A percentile compares a stretch with the other conserved stretches of the same genome.
Evolutionary conservation across 2,329 filamentous ascomycete species (phyloP).

Genomic region (Kalmusia sp.): DNA sequence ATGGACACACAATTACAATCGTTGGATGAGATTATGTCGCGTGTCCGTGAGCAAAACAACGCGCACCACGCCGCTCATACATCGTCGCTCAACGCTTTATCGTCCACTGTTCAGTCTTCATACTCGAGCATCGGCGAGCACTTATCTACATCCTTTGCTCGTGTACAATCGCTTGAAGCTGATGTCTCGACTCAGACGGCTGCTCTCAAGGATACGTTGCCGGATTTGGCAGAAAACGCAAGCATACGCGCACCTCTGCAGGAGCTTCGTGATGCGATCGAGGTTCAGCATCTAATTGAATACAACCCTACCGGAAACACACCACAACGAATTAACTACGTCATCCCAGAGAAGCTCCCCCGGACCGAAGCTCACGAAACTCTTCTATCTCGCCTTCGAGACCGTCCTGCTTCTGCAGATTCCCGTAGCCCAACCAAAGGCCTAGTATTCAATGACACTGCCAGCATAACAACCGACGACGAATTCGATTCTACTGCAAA

Average conservation of each 20-base stretch:
- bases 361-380: constrained; percentile 71
- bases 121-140: constrained; percentile 75
- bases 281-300: constrained; percentile 71
- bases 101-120: constrained; percentile 73
- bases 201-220: constrained; percentile 66
- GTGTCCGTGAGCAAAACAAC: constrained; percentile 81
- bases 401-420: constrained; percentile 42
- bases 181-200: constrained; percentile 69
- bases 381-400: constrained; percentile 58
- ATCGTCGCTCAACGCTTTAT: constrained; percentile 70
- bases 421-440: constrained; percentile 56
- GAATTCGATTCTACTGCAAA: constrained; percentile 32
- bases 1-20: constrained; percentile 88
- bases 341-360: constrained; percentile 80
- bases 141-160: constrained; percentile 71
- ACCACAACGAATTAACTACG: constrained; percentile 80
- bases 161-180: constrained; percentile 71
- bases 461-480: constrained; percentile 35
- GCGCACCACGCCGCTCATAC: constrained; percentile 75
- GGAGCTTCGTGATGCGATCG: constrained; percentile 74
- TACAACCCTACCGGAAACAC: constrained; percentile 87
- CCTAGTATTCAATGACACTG: constrained; percentile 59
- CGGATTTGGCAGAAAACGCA: constrained; percentile 61
- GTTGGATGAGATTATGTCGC: constrained; percentile 87
- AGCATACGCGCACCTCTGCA: constrained; percentile 73